Evolutionary conservation across 495 filamentous ascomycete species (phyloP), one percentile per base, ranked within the genome.

Genomic region (Immersiella caudata): DNA sequence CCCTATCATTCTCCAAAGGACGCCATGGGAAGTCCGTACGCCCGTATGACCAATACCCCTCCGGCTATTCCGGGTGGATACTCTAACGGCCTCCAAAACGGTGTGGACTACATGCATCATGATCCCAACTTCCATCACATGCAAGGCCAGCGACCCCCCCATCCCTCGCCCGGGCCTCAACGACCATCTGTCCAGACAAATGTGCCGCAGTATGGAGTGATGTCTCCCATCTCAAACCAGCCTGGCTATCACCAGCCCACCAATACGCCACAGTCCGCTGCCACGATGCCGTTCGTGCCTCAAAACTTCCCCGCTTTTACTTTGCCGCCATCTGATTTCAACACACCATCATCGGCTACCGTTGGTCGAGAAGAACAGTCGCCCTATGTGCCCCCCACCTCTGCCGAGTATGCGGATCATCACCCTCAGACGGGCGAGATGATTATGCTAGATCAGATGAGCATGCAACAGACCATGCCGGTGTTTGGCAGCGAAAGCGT

Each of bases 401-500:
- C 80, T 18, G 79, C 73, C 55, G 80, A 84, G 7, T 84, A 79
- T 66, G 68, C 68, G 21, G 83, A 83, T 35, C 79, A 79, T 49
- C 80, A 79, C 66, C 75, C 76, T 29, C 85, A 83, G 70, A 78
- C 78, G 9, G 78, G 79, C 29, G 83, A 86, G 63, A 81, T 86
- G 79, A 81, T 86, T 72, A 71, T 85, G 24, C 81, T 93, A 50
- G 91, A 93, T 67, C 85, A 88, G 58, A 86, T 89, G 79, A 82
- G 86, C 56, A 84, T 86, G 68, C 82, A 85, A 36, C 90, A 87
- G 72, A 87, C 90, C 11, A 89, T 95, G 71, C 92, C 94, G 8
- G 88, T 96, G 26, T 97, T 96, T 77, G 92, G 91, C 16, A 88
- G 84, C 35, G 93, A 97, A 64, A 88, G 86, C 16, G 68, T 86